A percentile compares a stretch with the other conserved stretches of the same genome.
Conservation (phyloP, 257 asterid genomes). For the Haberlea rhodopensis region DNA sequence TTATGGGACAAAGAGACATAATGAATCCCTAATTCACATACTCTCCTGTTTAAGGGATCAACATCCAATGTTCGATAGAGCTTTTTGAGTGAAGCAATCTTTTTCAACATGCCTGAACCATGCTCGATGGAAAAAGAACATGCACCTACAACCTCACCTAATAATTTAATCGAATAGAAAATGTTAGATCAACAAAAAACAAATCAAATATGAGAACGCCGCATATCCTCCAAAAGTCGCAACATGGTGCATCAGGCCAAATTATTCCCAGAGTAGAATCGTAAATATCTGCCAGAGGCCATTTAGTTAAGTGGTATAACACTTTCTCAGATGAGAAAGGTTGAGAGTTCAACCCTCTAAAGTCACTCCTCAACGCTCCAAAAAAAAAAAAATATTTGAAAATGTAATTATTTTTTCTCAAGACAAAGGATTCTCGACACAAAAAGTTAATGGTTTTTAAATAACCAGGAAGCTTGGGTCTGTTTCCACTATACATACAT, state of each 20-base stretch:
- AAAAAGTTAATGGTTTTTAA: conserved; percentile 5
- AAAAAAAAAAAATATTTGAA: neutral
- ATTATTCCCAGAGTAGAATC: conserved; percentile 16
- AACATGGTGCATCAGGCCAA: conserved; percentile 11
- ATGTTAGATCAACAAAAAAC: conserved; percentile 27
- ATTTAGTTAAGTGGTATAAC: no score
- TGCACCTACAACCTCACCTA: conserved; percentile 98
- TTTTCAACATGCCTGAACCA: conserved; percentile 59
- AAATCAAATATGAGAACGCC: neutral
- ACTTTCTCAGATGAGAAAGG: neutral
- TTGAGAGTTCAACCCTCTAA: neutral
- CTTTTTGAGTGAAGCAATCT: conserved; percentile 84
- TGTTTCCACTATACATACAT: conserved; percentile 4
- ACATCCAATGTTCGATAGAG: conserved; percentile 67
- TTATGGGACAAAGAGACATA: conserved; percentile 21
- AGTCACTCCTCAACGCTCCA: neutral
- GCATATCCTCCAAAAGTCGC: conserved; percentile 17
- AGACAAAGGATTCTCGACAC: conserved; percentile 1
- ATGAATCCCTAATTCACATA: conserved; percentile 31
- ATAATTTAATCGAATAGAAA: conserved; percentile 31
- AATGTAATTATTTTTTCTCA: conserved; percentile 9
- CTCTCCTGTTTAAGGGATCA: conserved; percentile 71
- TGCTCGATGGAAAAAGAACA: conserved; percentile 82
- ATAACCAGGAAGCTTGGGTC: conserved; percentile 9
- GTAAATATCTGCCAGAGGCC: neutral